Evolutionary conservation across 805 yeast genomes (phyloP), one percentile per base, ranked within the genome.

Genomic region (Barnettozyma populi): DNA sequence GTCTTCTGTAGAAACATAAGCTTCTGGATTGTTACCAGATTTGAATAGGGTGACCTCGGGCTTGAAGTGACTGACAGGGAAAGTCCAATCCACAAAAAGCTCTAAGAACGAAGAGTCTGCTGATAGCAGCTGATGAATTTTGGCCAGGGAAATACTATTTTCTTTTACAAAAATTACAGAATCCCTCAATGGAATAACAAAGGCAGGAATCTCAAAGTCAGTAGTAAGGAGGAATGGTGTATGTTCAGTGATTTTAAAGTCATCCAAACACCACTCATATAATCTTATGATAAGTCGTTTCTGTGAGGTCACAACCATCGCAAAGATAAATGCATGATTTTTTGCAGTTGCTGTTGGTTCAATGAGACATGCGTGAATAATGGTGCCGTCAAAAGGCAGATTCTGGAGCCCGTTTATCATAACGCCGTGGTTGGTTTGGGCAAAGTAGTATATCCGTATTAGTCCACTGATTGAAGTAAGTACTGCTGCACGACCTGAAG

Each of bases 41-140:
- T 51, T 49, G 9, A 53, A 38, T 2, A 69, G 58, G 3, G 54
- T 39, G 0, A 63, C 47, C 2, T 52, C 51, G 1, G 74, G 67
- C 25, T 57, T 52, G 52, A 63, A 69, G 46, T 43, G 70, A 16
- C 64, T 59, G 0, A 75, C 70, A 1, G 82, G 80, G 52, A 74
- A 75, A 1, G 51, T 27, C 58, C 52, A 55, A 41, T 36, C 53
- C 52, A 38, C 61, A 45, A 39, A 61, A 11, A 32, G 37, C 4
- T 48, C 46, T 2, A 52, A 46, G 47, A 75, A 73, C 24, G 66
- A 57, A 45, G 69, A 67, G 43, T 73, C 73, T 0, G 77, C 82
- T 5, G 80, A 73, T 19, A 74, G 57, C 2, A 78, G 70, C 43
- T 75, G 72, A 49, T 74, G 75, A 4, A 72, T 57, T 5, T 71